Conservation (phyloP, 108 stramenopile genomes). For the Skeletonema tropicum region DNA sequence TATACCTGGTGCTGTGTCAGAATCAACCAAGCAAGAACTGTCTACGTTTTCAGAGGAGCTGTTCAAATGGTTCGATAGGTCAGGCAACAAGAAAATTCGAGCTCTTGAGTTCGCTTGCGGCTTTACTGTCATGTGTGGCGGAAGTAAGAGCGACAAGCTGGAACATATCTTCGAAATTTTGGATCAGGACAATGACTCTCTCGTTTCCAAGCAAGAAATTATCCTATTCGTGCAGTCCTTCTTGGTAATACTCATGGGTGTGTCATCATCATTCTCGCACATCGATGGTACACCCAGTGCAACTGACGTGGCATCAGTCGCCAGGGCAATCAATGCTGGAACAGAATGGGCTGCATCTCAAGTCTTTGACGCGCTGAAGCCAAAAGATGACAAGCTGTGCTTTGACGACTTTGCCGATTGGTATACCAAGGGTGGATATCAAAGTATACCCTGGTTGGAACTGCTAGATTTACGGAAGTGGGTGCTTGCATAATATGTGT, state of each 20-base stretch:
- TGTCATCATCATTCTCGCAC: slow-evolving; percentile 56
- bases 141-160: slow-evolving; percentile 92
- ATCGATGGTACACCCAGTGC: slow-evolving; percentile 55
- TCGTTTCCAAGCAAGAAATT: slow-evolving; percentile 64
- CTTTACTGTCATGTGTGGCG: slow-evolving; percentile 83
- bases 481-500: slow-evolving; percentile 40
- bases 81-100: slow-evolving; percentile 57
- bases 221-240: slow-evolving; percentile 78
- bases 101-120: slow-evolving; percentile 86
- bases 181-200: slow-evolving; percentile 66
- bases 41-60: slow-evolving; percentile 69
- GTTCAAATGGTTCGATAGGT: slow-evolving; percentile 82
- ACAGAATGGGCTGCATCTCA: slow-evolving; percentile 77
- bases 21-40: slow-evolving; percentile 52
- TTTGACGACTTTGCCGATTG: slow-evolving; percentile 94
- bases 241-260: slow-evolving; percentile 69
- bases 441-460: slow-evolving; percentile 89
- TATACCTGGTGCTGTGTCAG: slow-evolving; percentile 7
- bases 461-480: slow-evolving; percentile 87
- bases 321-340: slow-evolving; percentile 74
- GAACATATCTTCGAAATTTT: slow-evolving; percentile 88
- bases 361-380: slow-evolving; percentile 60
- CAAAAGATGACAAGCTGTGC: slow-evolving; percentile 43
- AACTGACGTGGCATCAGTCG: slow-evolving; percentile 45
- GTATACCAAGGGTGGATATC: slow-evolving; percentile 87